Conservation (phyloP, 164 flowering plant genomes). For the Platanus orientalis region DNA sequence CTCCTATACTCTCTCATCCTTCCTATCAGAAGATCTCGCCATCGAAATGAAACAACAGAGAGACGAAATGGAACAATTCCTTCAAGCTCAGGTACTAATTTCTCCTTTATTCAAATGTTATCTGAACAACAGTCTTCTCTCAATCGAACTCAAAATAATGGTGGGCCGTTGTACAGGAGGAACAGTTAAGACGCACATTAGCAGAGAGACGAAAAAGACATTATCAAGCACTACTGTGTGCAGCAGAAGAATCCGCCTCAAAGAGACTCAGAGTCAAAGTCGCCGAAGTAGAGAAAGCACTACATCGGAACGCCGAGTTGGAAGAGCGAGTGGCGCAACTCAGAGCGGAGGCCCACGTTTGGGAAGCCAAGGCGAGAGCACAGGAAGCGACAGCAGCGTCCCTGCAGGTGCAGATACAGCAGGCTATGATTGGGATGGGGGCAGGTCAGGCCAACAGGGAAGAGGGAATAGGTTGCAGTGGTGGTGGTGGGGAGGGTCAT, state of each 20-base stretch:
- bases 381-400: constrained; percentile 66
- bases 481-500: constrained; percentile 10
- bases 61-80: constrained; percentile 68
- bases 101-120: constrained; percentile 6
- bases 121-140: constrained; percentile 20
- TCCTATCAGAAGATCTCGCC: constrained; percentile 44
- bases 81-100: constrained; percentile 62
- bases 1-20: constrained; percentile 23
- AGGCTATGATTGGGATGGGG: constrained; percentile 33
- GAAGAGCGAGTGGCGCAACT: constrained; percentile 67
- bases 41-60: constrained; percentile 55
- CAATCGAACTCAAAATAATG: constrained; percentile 2
- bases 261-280: constrained; percentile 52
- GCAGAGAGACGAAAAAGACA: constrained; percentile 57
- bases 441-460: constrained; percentile 17
- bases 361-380: constrained; percentile 68
- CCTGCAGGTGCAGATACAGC: constrained; percentile 64
- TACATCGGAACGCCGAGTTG: constrained; percentile 52
- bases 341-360: constrained; percentile 61
- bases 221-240: constrained; percentile 69
- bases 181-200: constrained; percentile 63
- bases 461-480: neutral
- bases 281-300: constrained; percentile 58
- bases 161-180: constrained; percentile 37
- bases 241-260: constrained; percentile 57